These are phyloP conservation scores for Globisporangium nodosum DNA, from an alignment of 352 stramenopile species.

Conservation along the genomic window DNA sequence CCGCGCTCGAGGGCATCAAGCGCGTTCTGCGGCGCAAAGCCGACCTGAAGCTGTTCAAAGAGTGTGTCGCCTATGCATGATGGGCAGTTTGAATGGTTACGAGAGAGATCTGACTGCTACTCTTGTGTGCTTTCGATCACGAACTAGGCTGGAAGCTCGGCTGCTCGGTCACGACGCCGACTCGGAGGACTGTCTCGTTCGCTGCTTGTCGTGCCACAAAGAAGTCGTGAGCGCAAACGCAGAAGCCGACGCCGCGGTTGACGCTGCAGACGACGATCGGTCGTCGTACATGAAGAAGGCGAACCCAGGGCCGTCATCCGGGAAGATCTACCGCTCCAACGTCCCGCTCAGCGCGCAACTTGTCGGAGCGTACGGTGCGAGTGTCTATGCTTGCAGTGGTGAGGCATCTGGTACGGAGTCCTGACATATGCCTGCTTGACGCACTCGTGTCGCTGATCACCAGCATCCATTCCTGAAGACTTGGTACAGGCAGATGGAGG, in stretches of 20 bases:
- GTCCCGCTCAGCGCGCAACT: conserved; percentile 48
- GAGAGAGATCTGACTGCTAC: too few species aligned
- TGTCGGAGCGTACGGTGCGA: conserved; percentile 10
- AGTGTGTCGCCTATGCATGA: conserved; percentile 24
- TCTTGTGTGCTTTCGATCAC: too few species aligned
- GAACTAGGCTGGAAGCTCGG: conserved; percentile 39
- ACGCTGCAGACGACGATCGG: conserved; percentile 17
- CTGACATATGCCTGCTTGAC: background rate
- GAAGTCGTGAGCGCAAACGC: conserved; percentile 29
- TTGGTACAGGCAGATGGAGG: conserved; percentile 1
- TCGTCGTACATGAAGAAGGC: conserved; percentile 28
- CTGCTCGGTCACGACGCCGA: conserved; percentile 43
- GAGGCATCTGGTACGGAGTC: background rate
- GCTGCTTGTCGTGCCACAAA: conserved; percentile 67
- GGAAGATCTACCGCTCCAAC: conserved; percentile 57
- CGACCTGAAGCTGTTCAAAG: conserved; percentile 56
- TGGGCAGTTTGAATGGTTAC: background rate
- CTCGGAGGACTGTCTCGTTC: conserved; percentile 59
- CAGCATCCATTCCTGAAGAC: conserved; percentile 14
- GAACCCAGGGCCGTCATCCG: conserved; percentile 42
- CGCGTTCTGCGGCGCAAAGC: conserved; percentile 45
- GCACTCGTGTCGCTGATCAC: background rate
- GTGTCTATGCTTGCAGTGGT: background rate
- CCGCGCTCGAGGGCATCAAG: conserved; percentile 38
- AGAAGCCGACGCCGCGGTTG: conserved; percentile 14